Conservation (phyloP, 2,329 filamentous ascomycete genomes). For the Fusarium luffae region DNA sequence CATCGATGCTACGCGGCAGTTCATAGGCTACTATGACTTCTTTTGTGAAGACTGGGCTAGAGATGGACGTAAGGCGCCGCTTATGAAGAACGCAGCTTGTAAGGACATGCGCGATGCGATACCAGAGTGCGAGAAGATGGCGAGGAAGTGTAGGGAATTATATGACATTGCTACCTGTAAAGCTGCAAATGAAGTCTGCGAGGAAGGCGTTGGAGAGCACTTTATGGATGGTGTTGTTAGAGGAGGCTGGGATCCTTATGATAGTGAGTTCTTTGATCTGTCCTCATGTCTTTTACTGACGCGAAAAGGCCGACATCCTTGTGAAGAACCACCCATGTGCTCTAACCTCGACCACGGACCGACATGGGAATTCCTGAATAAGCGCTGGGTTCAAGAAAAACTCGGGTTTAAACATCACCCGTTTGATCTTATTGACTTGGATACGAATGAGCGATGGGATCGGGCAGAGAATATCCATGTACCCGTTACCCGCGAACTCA, state of each 20-base stretch:
- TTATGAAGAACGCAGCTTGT: constrained; percentile 25
- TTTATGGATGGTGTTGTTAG: constrained; percentile 6
- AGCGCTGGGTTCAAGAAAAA: constrained; percentile 22
- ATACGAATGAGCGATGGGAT: constrained; percentile 23
- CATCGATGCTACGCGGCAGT: constrained; percentile 27
- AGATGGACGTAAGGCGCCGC: constrained; percentile 10
- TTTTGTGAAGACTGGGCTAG: constrained; percentile 28
- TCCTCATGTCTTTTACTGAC: neutral
- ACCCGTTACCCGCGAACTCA: constrained; percentile 23
- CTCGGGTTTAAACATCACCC: constrained; percentile 14
- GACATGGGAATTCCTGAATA: constrained; percentile 26
- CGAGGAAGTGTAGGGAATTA: neutral
- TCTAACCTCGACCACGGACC: constrained; percentile 22
- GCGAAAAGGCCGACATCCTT: neutral
- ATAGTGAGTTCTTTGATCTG: neutral
- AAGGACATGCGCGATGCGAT: constrained; percentile 23
- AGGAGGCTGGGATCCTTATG: constrained; percentile 34
- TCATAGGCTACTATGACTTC: constrained; percentile 27
- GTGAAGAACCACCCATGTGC: constrained; percentile 18
- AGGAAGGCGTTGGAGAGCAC: constrained; percentile 9
- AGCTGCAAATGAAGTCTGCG: constrained; percentile 24
- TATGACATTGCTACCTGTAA: constrained; percentile 18
- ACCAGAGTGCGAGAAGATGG: constrained; percentile 21
- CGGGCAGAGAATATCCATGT: constrained; percentile 7
- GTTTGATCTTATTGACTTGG: constrained; percentile 18